phyloP scores from a whole-genome alignment of 2,329 filamentous ascomycete genomes.

The Colletotrichum acutatum region DNA sequence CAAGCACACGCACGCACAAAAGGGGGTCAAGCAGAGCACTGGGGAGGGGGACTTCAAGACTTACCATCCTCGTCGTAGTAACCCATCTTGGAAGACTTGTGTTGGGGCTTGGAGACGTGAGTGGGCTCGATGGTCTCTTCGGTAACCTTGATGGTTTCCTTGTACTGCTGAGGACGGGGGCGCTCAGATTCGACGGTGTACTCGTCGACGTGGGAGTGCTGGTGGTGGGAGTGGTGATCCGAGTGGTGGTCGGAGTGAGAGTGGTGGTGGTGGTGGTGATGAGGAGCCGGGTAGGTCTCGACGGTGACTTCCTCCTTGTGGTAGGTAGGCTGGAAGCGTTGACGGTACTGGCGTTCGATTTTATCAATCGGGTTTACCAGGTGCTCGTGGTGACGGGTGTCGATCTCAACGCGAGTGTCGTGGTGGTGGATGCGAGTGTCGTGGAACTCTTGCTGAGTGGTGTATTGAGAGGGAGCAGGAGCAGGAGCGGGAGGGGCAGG shows the following conservation, averaged over 20 bases:
- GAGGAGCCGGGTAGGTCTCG: conserved; percentile 51
- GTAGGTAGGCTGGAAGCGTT: conserved; percentile 66
- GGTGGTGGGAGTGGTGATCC: conserved; percentile 55
- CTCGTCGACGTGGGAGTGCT: conserved; percentile 47
- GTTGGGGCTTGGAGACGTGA: conserved; percentile 52
- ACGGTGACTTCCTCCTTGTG: conserved; percentile 49
- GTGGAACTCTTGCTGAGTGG: conserved; percentile 57
- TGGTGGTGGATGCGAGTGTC: conserved; percentile 74
- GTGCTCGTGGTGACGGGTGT: conserved; percentile 61
- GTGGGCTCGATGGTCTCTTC: conserved; percentile 74
- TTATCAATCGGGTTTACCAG: conserved; percentile 67
- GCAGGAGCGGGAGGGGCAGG: conserved; percentile 33
- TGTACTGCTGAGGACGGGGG: conserved; percentile 49
- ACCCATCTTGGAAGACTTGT: conserved; percentile 67
- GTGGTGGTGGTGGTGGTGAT: conserved; percentile 34
- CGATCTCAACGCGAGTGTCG: conserved; percentile 75
- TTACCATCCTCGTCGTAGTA: conserved; percentile 73
- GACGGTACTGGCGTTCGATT: conserved; percentile 74
- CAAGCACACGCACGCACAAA: neutral
- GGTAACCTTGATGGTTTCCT: conserved; percentile 68
- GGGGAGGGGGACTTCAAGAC: conserved; percentile 39
- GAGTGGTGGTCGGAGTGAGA: conserved; percentile 35
- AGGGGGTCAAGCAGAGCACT: conserved; percentile 3
- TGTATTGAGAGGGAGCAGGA: conserved; percentile 41
- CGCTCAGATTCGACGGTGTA: conserved; percentile 62